A percentile compares a stretch with the other conserved stretches of the same genome.
Conservation (phyloP, 129 eudicot species). For the Ambrosia trifida region DNA sequence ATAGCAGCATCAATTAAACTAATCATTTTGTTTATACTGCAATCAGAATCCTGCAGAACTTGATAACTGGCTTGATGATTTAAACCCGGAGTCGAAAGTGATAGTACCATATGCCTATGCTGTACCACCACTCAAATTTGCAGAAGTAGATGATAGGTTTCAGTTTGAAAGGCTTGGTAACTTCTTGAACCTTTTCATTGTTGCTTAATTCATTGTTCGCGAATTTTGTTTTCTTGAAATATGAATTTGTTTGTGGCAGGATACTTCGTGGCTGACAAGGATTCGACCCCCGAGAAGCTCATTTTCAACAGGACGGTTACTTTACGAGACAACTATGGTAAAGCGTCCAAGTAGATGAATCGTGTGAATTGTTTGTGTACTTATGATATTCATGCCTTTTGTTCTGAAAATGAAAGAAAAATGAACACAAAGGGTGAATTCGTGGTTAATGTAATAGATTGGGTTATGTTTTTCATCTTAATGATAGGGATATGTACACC, state of each 20-base stretch:
- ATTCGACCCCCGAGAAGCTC: constrained; percentile 71
- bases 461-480: background rate
- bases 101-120: constrained; percentile 77
- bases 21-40: constrained; percentile 6
- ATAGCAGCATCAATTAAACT: background rate
- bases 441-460: background rate
- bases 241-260: constrained; percentile 26
- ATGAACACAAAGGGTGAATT: background rate
- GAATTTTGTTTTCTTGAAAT: background rate
- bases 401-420: background rate
- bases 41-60: constrained; percentile 88
- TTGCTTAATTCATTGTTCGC: background rate
- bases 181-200: constrained; percentile 18
- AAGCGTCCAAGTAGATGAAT: constrained; percentile 54
- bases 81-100: constrained; percentile 78
- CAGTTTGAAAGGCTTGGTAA: constrained; percentile 97
- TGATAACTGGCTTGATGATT: constrained; percentile 88
- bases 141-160: constrained; percentile 70
- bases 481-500: background rate
- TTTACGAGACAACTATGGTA: constrained; percentile 67
- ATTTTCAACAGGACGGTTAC: constrained; percentile 81
- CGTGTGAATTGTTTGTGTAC: background rate
- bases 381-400: background rate
- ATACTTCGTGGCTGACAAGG: constrained; percentile 77
- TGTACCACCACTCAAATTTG: constrained; percentile 54